Percentiles rank a stretch among this genome's conserved stretches.
Evolutionary conservation across 2,329 filamentous ascomycete genomes (phyloP).

Genomic region (Penicillium aurantiogriseum): DNA sequence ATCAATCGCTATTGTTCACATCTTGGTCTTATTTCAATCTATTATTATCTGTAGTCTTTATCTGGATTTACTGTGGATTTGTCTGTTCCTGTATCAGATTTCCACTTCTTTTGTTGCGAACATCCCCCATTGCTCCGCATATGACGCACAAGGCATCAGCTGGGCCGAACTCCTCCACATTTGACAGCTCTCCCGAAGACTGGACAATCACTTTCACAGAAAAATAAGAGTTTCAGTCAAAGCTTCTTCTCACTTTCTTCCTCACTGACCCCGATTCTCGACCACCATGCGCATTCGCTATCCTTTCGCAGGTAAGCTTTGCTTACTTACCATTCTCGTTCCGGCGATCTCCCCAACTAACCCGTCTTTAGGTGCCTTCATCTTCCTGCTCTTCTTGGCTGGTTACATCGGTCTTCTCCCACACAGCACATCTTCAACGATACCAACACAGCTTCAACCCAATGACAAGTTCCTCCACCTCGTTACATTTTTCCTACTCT

Average conservation of each 20-base stretch:
- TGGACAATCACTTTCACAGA: background rate
- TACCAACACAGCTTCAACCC: constrained; percentile 54
- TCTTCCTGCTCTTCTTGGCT: constrained; percentile 67
- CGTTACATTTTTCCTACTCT: constrained; percentile 85
- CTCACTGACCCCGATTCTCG: background rate
- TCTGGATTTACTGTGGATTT: background rate
- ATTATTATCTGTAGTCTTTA: background rate
- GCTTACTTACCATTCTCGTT: constrained; percentile 3
- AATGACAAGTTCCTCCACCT: constrained; percentile 91
- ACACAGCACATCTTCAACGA: constrained; percentile 37
- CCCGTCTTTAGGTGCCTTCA: constrained; percentile 58
- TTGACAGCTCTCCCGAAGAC: constrained; percentile 7
- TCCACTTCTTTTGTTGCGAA: background rate
- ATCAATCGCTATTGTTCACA: background rate
- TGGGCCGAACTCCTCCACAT: constrained; percentile 21
- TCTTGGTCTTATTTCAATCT: background rate
- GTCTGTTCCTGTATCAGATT: background rate
- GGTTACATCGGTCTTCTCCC: constrained; percentile 76
- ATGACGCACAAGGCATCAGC: constrained; percentile 30
- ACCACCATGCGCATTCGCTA: constrained; percentile 76
- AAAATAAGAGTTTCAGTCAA: background rate
- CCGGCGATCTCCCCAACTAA: constrained; percentile 11
- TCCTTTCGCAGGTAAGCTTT: constrained; percentile 75
- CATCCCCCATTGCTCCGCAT: constrained; percentile 20
- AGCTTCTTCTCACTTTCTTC: constrained; percentile 1